Percentiles rank a stretch among this genome's conserved stretches.
Evolutionary conservation across 306 rosid species (phyloP).

Genomic region (Comarum palustre): DNA sequence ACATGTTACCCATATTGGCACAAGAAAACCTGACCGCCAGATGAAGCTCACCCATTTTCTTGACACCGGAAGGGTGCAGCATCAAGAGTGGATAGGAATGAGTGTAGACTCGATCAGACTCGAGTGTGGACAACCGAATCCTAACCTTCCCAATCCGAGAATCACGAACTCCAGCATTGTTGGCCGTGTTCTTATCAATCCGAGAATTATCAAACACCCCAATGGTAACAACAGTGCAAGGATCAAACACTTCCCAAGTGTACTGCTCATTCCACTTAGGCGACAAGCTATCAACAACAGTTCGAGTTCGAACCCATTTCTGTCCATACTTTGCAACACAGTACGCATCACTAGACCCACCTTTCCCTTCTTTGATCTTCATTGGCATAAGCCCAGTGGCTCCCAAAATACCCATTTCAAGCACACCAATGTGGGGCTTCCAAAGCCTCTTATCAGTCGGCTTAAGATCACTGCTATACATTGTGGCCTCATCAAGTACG

Average conservation of each 20-base stretch:
- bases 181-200: conserved; percentile 34
- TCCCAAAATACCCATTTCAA: conserved; percentile 59
- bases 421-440: conserved; percentile 64
- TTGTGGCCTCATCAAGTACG: conserved; percentile 62
- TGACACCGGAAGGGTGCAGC: conserved; percentile 53
- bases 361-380: conserved; percentile 56
- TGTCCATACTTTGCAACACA: conserved; percentile 63
- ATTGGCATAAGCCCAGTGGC: conserved; percentile 64
- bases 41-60: conserved; percentile 67
- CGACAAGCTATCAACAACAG: conserved; percentile 50
- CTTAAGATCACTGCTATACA: conserved; percentile 57
- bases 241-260: conserved; percentile 67
- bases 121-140: conserved; percentile 53
- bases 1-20: conserved; percentile 49
- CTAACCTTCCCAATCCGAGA: conserved; percentile 55
- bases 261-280: conserved; percentile 72
- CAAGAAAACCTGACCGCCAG: conserved; percentile 54
- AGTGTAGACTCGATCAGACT: conserved; percentile 52
- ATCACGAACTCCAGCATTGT: conserved; percentile 31
- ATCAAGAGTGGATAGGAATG: conserved; percentile 58
- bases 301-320: conserved; percentile 61
- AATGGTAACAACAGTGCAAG: conserved; percentile 52
- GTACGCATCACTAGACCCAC: conserved; percentile 52
- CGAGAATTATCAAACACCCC: conserved; percentile 59
- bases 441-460: conserved; percentile 59